Percentiles rank a stretch among this genome's conserved stretches.
Evolutionary conservation across 2,329 filamentous ascomycete species (phyloP).

Genomic region (Hypoxylon sp.): DNA sequence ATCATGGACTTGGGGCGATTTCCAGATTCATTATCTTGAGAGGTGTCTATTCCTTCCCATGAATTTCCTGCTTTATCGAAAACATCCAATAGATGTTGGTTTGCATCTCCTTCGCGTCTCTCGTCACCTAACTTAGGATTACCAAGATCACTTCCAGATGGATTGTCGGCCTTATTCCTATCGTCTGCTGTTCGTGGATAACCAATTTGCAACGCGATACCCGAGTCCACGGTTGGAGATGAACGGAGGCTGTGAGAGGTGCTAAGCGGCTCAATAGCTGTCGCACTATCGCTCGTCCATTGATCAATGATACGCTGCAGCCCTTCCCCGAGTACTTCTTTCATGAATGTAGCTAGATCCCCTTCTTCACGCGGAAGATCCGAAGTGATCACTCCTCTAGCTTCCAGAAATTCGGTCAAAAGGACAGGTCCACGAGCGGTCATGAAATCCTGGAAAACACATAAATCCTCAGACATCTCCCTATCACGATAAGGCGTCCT

Average conservation of each 20-base stretch:
- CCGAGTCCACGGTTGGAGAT: conserved; percentile 36
- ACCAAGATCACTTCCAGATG: not conserved
- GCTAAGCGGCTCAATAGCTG: conserved; percentile 16
- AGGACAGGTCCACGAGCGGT: conserved; percentile 36
- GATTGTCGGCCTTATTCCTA: not conserved
- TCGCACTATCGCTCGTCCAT: conserved; percentile 39
- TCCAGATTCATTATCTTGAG: conserved; percentile 2
- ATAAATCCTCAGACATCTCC: conserved; percentile 43
- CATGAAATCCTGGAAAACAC: conserved; percentile 43
- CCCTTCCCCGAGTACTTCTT: conserved; percentile 37
- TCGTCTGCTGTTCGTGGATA: conserved; percentile 9
- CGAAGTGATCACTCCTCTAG: conserved; percentile 32
- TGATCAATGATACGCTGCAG: conserved; percentile 43
- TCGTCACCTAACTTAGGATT: not conserved
- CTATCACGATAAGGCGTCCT: conserved; percentile 47
- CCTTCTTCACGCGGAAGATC: conserved; percentile 39
- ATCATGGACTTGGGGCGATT: not conserved
- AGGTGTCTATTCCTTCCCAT: not conserved
- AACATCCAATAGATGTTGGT: not conserved
- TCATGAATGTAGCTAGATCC: conserved; percentile 39
- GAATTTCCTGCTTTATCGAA: not conserved
- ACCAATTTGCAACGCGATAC: conserved; percentile 29
- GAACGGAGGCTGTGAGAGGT: conserved; percentile 30
- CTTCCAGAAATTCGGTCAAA: conserved; percentile 37
- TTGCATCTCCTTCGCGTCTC: conserved; percentile 1